Base-by-base conservation (phyloP, 805 yeast genomes). In the Candida maesae region DNA sequence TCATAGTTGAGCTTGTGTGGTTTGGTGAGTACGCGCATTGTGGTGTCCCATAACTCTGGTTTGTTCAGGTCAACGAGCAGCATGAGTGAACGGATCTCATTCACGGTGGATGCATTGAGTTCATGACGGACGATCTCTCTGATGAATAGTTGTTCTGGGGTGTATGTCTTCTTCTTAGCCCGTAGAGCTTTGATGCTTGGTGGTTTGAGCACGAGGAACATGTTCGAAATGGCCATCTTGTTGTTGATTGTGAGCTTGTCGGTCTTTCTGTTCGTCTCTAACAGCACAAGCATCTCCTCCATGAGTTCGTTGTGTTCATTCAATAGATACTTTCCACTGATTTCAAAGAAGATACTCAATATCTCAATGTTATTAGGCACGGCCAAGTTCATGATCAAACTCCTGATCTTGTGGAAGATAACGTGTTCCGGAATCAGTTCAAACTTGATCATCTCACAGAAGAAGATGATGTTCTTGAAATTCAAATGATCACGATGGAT, bases 361-460 rank as follows among this genome's bases (percentile, higher is more conserved):
- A 81, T 73, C 51, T 84, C 95, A 43, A 85, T 72, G 56, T 83
- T 85, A 45, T 74, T 73, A 8, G 78, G 70, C 0, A 71, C 67
- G 6, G 72, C 67, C 26, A 78, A 52, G 38, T 74, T 73, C 40
- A 77, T 53, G 2, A 84, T 74, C 49, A 86, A 63, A 2, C 71
- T 63, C 51, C 87, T 70, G 35, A 89, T 71, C 55, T 82, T 84
- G 59, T 88, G 90, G 56, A 87, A 83, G 11, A 81, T 67, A 43
- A 81, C 70, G 59, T 79, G 81, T n/a, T 70, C 65, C 0, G 95
- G 91, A 13, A 88, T 68, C 45, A 88, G 60, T 50, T 74, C 78
- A 58, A 89, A 89, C 56, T 85, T 87, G 24, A 83, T 76, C 64
- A 89, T 66, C 54, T 90, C 96, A 36, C 79, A 66, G 49, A 85